These are phyloP conservation scores for Candida ficus DNA, from an alignment of 805 yeast genomes.

Conservation along the genomic window DNA sequence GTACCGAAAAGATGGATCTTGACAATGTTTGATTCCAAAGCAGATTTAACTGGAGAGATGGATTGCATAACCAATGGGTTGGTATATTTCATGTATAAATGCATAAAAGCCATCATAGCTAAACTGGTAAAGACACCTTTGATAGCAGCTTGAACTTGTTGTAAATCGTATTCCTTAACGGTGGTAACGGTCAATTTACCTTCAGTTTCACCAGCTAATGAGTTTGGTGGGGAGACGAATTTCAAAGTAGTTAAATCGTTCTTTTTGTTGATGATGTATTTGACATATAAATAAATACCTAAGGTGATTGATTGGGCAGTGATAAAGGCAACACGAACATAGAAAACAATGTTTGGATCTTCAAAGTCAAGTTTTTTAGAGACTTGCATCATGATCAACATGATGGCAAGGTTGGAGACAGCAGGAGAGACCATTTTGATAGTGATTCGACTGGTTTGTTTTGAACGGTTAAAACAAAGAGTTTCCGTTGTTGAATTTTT, in stretches of 20 bases:
- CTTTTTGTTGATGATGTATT: slow-evolving; percentile 56
- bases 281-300: slow-evolving; percentile 60
- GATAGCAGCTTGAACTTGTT: slow-evolving; percentile 74
- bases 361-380: slow-evolving; percentile 86
- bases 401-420: slow-evolving; percentile 75
- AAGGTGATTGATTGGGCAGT: slow-evolving; percentile 62
- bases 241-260: slow-evolving; percentile 91
- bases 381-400: slow-evolving; percentile 96
- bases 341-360: slow-evolving; percentile 65
- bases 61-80: slow-evolving; percentile 96
- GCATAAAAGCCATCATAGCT: slow-evolving; percentile 99
- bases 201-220: slow-evolving; percentile 72
- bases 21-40: slow-evolving; percentile 84
- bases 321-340: slow-evolving; percentile 69
- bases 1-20: slow-evolving; percentile 83
- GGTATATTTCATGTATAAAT: slow-evolving; percentile 93
- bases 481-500: too few relatives aligned
- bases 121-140: slow-evolving; percentile 82
- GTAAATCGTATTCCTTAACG: slow-evolving; percentile 89
- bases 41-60: slow-evolving; percentile 83
- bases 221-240: slow-evolving; percentile 79
- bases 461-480: too few relatives aligned
- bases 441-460: not conserved
- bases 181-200: slow-evolving; percentile 81
- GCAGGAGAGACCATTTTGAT: slow-evolving; percentile 58